Base-by-base conservation (phyloP, 2,329 filamentous ascomycete species). In the Bipolaris oryzae region DNA sequence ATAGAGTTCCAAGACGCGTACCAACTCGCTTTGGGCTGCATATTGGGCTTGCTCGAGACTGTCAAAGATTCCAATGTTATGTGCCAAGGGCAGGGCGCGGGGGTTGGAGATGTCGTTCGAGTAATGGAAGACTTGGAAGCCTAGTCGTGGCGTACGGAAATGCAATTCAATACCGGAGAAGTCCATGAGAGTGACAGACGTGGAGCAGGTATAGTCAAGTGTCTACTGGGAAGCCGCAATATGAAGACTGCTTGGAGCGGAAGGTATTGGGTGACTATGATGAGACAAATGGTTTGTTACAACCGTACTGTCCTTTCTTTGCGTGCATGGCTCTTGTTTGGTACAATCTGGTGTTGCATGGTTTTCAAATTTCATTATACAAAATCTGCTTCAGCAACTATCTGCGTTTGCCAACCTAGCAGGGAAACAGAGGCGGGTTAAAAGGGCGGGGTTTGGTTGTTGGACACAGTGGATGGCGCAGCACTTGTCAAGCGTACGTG, bases 41-140 rank as follows among this genome's bases (percentile, higher is more conserved):
- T 28, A 28, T 33, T 52, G 38, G 13, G 48, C 52, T 21, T 16
- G 38, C 1, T 35, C 31, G 15, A 52, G 16, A 43, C 23, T 52
- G 25, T 39, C 15, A 28, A 48, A 58, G 21, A n/a, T 31, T 15
- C 52, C 56, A 21, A 58, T 41, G 34, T 20, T 11, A 28, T 35
- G n/a, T 7, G 20, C 39, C 35, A 39, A 43, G 11, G 33, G 15
- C 3, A 34, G 9, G 11, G 38, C n/a, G 25, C 28, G 18, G n/a
- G 34, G 43, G 9, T 7, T n/a, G 15, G 31, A 18, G 6, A 28
- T 31, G 20, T n/a, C 15, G 5, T 44, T 39, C 6, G 39, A 9
- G 33, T 16, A 49, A 21, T 44, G 50, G 6, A 39, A 13, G n/a
- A 54, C 28, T 18, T n/a, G 15, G 13, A 45, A 57, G 18, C 16